phyloP scores from a whole-genome alignment of 1,139 yeast genomes.

The Saccharomyces hybrid region DNA sequence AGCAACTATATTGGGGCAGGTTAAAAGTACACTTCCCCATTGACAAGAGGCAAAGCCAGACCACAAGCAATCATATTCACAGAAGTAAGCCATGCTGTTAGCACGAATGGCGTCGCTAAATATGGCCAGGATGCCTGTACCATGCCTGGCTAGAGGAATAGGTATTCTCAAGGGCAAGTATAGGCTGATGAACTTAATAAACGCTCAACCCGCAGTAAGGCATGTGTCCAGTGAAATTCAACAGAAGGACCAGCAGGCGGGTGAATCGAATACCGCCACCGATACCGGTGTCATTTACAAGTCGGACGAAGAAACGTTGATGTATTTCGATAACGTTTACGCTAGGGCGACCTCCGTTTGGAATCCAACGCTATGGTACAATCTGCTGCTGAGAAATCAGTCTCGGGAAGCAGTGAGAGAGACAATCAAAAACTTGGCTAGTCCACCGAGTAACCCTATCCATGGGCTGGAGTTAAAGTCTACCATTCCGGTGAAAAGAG shows the following conservation, averaged over 20 bases:
- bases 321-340: constrained; percentile 47
- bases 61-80: neutral
- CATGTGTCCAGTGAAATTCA: constrained; percentile 35
- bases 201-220: constrained; percentile 13
- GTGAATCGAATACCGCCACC: constrained; percentile 43
- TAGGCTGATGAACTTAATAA: neutral
- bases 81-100: neutral
- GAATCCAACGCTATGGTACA: constrained; percentile 37
- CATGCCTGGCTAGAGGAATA: neutral
- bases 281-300: constrained; percentile 56
- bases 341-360: constrained; percentile 39
- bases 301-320: constrained; percentile 44
- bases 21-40: neutral
- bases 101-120: neutral
- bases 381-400: constrained; percentile 30
- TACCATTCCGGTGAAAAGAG: constrained; percentile 65
- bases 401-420: constrained; percentile 34
- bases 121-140: neutral
- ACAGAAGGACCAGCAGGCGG: constrained; percentile 39
- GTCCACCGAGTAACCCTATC: constrained; percentile 39
- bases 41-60: neutral
- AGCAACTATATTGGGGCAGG: neutral
- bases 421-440: constrained; percentile 35
- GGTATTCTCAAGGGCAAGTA: neutral
- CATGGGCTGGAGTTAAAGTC: constrained; percentile 38